Conservation (phyloP, 176 grass and related monocot genomes). For the Aegilops umbellulata region DNA sequence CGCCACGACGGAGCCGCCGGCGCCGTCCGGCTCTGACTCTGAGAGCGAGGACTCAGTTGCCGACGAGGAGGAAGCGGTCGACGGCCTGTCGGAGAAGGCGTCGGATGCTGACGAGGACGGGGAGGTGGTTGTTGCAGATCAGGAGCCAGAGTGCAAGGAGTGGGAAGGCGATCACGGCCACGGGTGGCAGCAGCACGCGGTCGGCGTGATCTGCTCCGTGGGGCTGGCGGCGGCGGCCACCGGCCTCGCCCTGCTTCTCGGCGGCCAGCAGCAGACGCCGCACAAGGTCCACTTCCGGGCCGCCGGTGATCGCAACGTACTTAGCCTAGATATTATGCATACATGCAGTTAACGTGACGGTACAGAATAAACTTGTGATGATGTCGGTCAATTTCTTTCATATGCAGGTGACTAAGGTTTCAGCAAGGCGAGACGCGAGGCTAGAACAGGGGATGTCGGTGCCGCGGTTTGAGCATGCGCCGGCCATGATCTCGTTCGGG, state of each 20-base stretch:
- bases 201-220: neutral
- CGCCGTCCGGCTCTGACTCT: neutral
- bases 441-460: neutral
- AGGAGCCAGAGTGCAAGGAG: neutral
- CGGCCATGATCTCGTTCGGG: constrained; percentile 3
- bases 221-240: neutral
- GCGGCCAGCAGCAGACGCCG: neutral
- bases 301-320: neutral
- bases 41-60: neutral
- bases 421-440: neutral
- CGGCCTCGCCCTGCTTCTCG: neutral
- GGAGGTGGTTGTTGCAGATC: neutral
- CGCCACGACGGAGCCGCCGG: neutral
- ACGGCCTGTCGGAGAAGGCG: neutral
- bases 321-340: too few relatives aligned
- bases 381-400: neutral
- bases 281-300: neutral
- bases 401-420: neutral
- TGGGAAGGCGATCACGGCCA: neutral
- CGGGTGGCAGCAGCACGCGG: constrained; percentile 13
- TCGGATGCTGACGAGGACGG: neutral
- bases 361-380: neutral
- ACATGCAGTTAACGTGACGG: too few relatives aligned
- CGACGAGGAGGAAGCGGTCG: neutral
- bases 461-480: neutral